phyloP scores from a whole-genome alignment of 352 stramenopile genomes.

The Synura sp. region DNA sequence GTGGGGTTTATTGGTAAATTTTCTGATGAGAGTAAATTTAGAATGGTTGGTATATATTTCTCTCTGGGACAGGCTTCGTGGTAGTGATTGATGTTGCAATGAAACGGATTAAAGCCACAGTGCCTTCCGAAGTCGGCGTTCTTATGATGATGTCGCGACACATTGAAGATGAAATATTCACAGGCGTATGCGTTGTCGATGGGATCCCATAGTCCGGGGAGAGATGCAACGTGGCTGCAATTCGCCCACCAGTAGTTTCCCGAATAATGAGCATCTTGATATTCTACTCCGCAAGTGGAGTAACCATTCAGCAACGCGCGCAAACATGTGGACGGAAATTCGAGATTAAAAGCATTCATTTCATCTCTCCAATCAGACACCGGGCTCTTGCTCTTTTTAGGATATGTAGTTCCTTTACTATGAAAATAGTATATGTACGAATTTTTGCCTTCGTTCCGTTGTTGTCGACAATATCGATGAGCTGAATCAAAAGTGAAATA shows the following conservation, averaged over 20 bases:
- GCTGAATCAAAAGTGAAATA: background rate
- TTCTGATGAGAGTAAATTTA: too few species aligned
- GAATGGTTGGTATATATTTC: too few species aligned
- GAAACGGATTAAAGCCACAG: too few species aligned
- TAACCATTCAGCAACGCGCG: conserved; percentile 1
- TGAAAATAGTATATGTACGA: conserved; percentile 23
- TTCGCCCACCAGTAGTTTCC: conserved; percentile 39
- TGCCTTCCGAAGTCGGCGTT: too few species aligned
- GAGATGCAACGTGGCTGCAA: background rate
- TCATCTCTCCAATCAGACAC: conserved; percentile 6
- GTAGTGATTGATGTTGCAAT: too few species aligned
- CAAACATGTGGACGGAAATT: conserved; percentile 30
- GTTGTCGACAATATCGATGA: background rate
- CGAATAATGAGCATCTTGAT: conserved; percentile 8
- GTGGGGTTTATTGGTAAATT: too few species aligned
- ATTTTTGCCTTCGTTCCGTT: background rate
- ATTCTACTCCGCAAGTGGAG: background rate
- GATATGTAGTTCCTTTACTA: background rate
- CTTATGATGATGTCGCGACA: too few species aligned
- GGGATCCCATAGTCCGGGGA: too few species aligned
- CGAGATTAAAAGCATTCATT: conserved; percentile 17
- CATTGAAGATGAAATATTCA: too few species aligned
- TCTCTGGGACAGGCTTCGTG: too few species aligned
- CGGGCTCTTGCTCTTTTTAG: background rate
- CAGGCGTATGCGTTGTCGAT: too few species aligned